Evolutionary conservation across 495 filamentous ascomycete genomes (phyloP), one percentile per base, ranked within the genome.

Genomic region (Tuber magnatum): DNA sequence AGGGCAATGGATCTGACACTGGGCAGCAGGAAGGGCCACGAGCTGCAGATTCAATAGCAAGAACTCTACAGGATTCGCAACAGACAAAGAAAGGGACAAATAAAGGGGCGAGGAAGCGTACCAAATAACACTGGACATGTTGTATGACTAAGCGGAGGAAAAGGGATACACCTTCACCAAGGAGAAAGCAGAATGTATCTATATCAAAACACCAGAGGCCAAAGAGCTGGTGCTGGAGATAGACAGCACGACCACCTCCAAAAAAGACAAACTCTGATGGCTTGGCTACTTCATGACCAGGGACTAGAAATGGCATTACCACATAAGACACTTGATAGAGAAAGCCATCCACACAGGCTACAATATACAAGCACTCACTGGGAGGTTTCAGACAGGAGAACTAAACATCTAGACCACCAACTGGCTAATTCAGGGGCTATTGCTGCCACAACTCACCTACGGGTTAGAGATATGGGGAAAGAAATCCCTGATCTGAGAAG

Each of bases 171-270:
- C 3, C 16, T 46, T 46, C 18, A 3, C 4, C 16, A 3, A 1
- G 6, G 2, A 0, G 0, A 46, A 46, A 0, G 6, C 18, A 3
- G 18, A 46, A 5, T 46, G 44, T 18, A 46, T 46, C 1, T 3
- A 46, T 3, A 46, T 46, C 16, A 51, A 24, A 9, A 51, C 6
- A 0, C 24, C 22, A 1, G 44, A 16, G 1, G 1, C 0, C 6
- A n/a, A 51, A 10, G 48, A n/a, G 3, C 22, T 10, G 0, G n/a
- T n/a, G 6, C 24, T 0, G 6, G 8, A 4, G 5, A 2, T 48
- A 24, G 20, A 24, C 0, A 10, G 0, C 6, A 51, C 0, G 24
- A n/a, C 0, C 0, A 22, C 6, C 44, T 0, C 16, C 0, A 4
- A 20, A 18, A 5, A 46, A 18, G 5, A 3, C 3, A 5, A 22